These are phyloP conservation scores for Pleurotus citrinopileatus DNA, from an alignment of 768 basidiomycete species.

Conservation along the genomic window DNA sequence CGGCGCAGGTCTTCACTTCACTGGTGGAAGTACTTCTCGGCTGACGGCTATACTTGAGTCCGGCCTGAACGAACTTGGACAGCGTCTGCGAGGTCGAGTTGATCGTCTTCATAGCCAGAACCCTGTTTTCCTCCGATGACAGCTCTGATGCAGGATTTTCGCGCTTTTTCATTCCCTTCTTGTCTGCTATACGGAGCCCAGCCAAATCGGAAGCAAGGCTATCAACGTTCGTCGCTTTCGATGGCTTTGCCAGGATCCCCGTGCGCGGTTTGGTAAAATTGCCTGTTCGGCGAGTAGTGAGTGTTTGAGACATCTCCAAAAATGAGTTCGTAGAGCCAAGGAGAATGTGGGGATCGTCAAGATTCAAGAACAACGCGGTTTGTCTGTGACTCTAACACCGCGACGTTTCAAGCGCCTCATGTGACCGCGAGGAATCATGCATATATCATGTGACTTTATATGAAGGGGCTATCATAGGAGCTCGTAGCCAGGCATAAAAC, in stretches of 20 bases:
- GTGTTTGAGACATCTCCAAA: neutral
- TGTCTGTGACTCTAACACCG: too few relatives aligned
- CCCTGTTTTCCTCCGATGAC: conserved; percentile 33
- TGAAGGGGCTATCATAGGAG: too few relatives aligned
- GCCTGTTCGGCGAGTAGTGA: neutral
- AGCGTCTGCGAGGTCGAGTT: conserved; percentile 62
- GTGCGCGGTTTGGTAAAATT: neutral
- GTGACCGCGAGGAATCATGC: neutral
- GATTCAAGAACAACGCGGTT: neutral
- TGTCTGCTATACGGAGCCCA: conserved; percentile 6
- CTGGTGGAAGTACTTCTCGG: conserved; percentile 21
- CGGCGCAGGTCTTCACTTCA: conserved; percentile 31
- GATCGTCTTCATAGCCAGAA: conserved; percentile 57
- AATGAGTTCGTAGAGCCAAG: neutral
- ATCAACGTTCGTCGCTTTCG: neutral
- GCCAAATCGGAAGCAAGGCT: neutral
- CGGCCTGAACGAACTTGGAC: conserved; percentile 48
- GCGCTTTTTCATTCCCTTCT: conserved; percentile 7
- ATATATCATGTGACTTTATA: neutral
- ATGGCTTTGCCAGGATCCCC: neutral
- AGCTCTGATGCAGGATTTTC: neutral
- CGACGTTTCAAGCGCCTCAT: neutral
- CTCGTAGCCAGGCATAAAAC: too few relatives aligned
- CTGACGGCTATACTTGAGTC: conserved; percentile 47
- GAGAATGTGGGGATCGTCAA: neutral